Evolutionary conservation across 2,329 filamentous ascomycete genomes (phyloP).

Genomic region (Aspergillus versicolor): DNA sequence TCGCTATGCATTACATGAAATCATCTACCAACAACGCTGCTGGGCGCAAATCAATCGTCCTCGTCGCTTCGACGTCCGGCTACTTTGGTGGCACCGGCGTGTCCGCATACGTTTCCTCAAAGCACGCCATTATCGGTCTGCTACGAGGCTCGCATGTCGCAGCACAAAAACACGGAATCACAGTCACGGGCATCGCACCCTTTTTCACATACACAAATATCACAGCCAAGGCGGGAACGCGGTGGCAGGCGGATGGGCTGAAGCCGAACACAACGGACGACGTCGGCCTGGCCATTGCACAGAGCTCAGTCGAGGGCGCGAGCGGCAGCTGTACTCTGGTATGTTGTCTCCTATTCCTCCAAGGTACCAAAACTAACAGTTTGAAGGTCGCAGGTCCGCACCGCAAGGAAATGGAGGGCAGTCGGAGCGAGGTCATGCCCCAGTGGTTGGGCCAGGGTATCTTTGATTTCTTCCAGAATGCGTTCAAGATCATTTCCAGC

Average conservation of each 20-base stretch:
- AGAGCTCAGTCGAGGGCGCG: constrained; percentile 35
- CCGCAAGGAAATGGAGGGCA: neutral
- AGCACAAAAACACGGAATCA: constrained; percentile 36
- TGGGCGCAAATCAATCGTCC: constrained; percentile 34
- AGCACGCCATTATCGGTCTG: constrained; percentile 44
- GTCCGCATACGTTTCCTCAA: constrained; percentile 44
- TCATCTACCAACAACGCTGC: neutral
- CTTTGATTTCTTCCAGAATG: neutral
- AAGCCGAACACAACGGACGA: constrained; percentile 44
- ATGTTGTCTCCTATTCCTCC: neutral
- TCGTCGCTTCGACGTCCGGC: constrained; percentile 44
- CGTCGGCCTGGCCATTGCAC: constrained; percentile 44
- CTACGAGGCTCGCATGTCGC: constrained; percentile 37
- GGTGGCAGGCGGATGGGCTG: constrained; percentile 41
- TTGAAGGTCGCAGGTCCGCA: neutral
- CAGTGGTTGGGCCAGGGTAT: neutral
- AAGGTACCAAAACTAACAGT: neutral
- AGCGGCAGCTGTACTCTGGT: constrained; percentile 30
- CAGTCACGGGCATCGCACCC: constrained; percentile 49
- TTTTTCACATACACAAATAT: constrained; percentile 50
- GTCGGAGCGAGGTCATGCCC: neutral
- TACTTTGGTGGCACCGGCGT: constrained; percentile 47
- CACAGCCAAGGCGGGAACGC: constrained; percentile 37
- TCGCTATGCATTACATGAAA: constrained; percentile 12
- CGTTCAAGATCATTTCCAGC: constrained; percentile 1